A percentile compares a stretch with the other conserved stretches of the same genome.
These are phyloP conservation scores for Colletotrichum eremochloae DNA, from an alignment of 2,329 filamentous ascomycete genomes.

Conservation along the genomic window DNA sequence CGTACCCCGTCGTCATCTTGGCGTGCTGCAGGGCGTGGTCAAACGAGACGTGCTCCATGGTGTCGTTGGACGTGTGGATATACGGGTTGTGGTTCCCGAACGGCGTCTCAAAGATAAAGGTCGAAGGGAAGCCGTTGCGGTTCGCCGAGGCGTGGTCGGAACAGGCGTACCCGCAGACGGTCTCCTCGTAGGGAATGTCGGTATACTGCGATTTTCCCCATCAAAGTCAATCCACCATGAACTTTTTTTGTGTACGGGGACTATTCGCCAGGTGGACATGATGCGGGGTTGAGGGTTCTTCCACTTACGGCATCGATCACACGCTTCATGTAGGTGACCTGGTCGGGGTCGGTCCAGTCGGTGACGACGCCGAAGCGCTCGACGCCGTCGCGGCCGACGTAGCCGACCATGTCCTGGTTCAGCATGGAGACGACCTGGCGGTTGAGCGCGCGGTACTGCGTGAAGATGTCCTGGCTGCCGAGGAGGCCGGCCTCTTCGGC, in stretches of 20 bases:
- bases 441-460: slow-evolving; percentile 51
- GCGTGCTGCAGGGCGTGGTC: slow-evolving; percentile 76
- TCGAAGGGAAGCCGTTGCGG: slow-evolving; percentile 74
- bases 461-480: slow-evolving; percentile 71
- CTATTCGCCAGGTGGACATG: too few relatives aligned
- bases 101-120: slow-evolving; percentile 73
- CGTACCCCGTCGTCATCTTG: slow-evolving; percentile 61
- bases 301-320: slow-evolving; percentile 48
- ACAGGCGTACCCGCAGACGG: slow-evolving; percentile 69
- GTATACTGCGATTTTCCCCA: slow-evolving; percentile 47
- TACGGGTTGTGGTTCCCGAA: slow-evolving; percentile 74
- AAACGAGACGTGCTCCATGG: slow-evolving; percentile 76
- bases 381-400: slow-evolving; percentile 48
- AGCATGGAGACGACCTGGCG: slow-evolving; percentile 57
- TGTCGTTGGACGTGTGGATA: slow-evolving; percentile 81
- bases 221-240: too few relatives aligned
- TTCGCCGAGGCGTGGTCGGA: slow-evolving; percentile 78
- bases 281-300: background rate
- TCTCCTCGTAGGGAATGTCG: slow-evolving; percentile 58
- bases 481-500: slow-evolving; percentile 86
- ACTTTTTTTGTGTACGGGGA: too few relatives aligned
- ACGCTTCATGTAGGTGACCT: slow-evolving; percentile 55
- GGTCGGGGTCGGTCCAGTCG: slow-evolving; percentile 53
- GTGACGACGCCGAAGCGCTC: slow-evolving; percentile 55
- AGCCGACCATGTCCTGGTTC: slow-evolving; percentile 61